A percentile compares a stretch with the other conserved stretches of the same genome.
Evolutionary conservation across 192 early-diverging fungal genomes (phyloP).

Genomic region (Coemansia nantahalensis): DNA sequence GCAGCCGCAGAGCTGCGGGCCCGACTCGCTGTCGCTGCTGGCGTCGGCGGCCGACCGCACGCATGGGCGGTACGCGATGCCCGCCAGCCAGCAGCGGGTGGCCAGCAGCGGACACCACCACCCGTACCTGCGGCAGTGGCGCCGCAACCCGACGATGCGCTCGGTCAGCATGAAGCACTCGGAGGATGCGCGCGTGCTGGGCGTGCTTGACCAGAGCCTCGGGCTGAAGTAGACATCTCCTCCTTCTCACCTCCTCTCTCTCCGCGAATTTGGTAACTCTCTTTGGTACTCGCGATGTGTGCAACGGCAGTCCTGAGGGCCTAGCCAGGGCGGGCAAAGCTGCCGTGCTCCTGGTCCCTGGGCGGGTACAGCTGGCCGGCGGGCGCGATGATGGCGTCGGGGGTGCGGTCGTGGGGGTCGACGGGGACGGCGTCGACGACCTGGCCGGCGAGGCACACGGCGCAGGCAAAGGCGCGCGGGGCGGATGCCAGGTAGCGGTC

Average conservation of each 20-base stretch:
- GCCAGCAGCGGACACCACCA: conserved; percentile 18
- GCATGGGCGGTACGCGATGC: not conserved
- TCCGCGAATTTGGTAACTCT: too few species aligned
- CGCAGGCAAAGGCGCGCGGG: conserved; percentile 17
- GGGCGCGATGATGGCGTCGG: conserved; percentile 27
- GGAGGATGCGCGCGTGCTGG: conserved; percentile 45
- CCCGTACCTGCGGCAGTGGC: conserved; percentile 23
- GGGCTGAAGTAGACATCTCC: conserved; percentile 28
- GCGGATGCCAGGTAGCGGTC: conserved; percentile 24
- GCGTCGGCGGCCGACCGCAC: conserved; percentile 29
- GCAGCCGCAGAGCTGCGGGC: too few species aligned
- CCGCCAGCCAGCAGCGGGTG: conserved; percentile 8
- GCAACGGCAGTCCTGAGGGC: not conserved
- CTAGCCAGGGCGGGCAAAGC: conserved; percentile 1
- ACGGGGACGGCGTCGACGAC: conserved; percentile 25
- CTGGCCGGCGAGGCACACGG: conserved; percentile 36
- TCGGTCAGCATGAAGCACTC: conserved; percentile 50
- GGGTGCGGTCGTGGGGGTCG: conserved; percentile 20
- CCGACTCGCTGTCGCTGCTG: conserved; percentile 24
- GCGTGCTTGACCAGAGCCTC: conserved; percentile 42
- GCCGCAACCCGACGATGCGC: conserved; percentile 29
- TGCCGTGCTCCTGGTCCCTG: too few species aligned
- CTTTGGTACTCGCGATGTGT: too few species aligned
- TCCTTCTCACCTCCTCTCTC: conserved; percentile 2
- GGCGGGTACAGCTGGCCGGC: conserved; percentile 18